These are phyloP conservation scores for Phytophthora nicotianae DNA, from an alignment of 352 stramenopile species.

Conservation along the genomic window DNA sequence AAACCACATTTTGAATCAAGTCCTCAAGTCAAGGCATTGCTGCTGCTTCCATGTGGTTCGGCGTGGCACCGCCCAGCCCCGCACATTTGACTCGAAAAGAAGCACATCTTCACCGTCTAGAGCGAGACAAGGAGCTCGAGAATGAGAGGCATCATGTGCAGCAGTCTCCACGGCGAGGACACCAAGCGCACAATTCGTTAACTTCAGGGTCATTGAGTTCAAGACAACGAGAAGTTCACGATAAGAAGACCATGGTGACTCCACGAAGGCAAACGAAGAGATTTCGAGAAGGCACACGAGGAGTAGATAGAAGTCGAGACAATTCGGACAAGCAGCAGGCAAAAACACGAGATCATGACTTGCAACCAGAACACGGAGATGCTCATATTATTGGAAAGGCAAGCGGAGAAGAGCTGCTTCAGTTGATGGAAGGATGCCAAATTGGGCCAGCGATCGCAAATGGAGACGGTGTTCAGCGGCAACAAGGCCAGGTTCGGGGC, in stretches of 20 bases:
- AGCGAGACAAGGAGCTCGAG: constrained; percentile 24
- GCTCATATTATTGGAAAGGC: neutral
- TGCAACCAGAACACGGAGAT: constrained; percentile 19
- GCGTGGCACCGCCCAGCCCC: constrained; percentile 60
- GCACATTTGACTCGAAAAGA: constrained; percentile 40
- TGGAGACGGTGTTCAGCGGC: neutral
- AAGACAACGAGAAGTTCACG: constrained; percentile 9
- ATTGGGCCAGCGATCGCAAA: constrained; percentile 1
- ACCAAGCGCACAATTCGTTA: constrained; percentile 1
- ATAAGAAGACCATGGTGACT: constrained; percentile 14
- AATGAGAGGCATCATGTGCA: constrained; percentile 9
- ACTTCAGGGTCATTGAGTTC: constrained; percentile 13
- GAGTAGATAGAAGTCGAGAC: neutral
- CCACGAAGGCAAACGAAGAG: constrained; percentile 16
- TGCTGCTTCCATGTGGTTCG: constrained; percentile 62
- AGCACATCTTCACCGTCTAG: constrained; percentile 42
- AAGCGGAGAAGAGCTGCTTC: constrained; percentile 9
- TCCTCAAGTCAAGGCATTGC: neutral
- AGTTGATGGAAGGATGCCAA: constrained; percentile 24
- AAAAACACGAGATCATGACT: constrained; percentile 1
- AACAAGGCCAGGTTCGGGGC: constrained; percentile 1
- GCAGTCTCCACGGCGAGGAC: constrained; percentile 15
- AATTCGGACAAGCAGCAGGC: constrained; percentile 9
- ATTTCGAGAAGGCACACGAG: neutral
- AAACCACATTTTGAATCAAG: neutral